Base-by-base conservation (phyloP, 1,139 yeast genomes). In the Yamadazyma diospyri region DNA sequence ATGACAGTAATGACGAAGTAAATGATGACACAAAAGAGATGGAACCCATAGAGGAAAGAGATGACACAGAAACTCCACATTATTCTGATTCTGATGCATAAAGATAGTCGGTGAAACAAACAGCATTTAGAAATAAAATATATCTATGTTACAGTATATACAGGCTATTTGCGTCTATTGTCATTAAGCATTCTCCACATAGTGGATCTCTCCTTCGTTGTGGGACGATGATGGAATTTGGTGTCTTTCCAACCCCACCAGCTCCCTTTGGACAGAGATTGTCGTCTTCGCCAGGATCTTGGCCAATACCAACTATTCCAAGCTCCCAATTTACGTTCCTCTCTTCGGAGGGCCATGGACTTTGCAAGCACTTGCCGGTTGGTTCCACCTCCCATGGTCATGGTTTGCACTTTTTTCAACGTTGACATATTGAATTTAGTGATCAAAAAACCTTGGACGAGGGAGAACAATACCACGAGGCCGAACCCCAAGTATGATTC, bases 141-240 rank as follows among this genome's bases (percentile, higher is more conserved):
- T 13, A n/a, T 24, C 25, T 25, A 29, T 29, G 11, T 10, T 29
- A 28, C 25, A 28, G 8, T 21, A 28, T 15, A 21, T 23, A 29
- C 27, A 29, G 16, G 5, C 18, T 31, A 31, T 31, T 31, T 32
- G 17, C 34, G 48, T 51, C 76, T 76, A 36, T 78, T 80, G 35
- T 78, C 81, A 30, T 78, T 72, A 39, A 82, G 65, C 89, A 86
- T 81, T 46, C 80, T 72, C 89, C 89, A 81, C 6, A 81, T 73
- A 29, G 75, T 69, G 41, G 79, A 85, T 44, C 77, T 63, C 35
- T 78, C 79, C 37, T 62, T 64, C 11, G 51, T 46, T 16, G 73
- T 61, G 1, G 74, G 72, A 23, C n/a, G n/a, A n/a, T 51, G 50
- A 38, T 62, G 61, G 34, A 51, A 60, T 32, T 47, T 53, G 5